Percentiles rank a stretch among this genome's conserved stretches.
These are phyloP conservation scores for Gossypium davidsonii DNA, from an alignment of 441 rosid genomes.

Conservation along the genomic window DNA sequence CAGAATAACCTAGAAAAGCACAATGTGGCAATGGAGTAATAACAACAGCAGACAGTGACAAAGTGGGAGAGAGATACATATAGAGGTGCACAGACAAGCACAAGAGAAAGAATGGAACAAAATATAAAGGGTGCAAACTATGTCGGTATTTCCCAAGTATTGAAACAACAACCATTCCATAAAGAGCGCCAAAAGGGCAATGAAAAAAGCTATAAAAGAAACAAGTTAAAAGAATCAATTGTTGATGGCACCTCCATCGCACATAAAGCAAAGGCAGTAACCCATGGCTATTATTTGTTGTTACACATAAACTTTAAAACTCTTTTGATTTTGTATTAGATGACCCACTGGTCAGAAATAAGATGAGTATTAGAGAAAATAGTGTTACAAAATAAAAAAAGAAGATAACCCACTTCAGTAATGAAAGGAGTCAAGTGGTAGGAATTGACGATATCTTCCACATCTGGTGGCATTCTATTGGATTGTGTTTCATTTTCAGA, in stretches of 20 bases:
- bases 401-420: conserved; percentile 55
- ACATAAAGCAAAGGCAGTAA: neutral
- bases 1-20: neutral
- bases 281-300: neutral
- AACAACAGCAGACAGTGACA: neutral
- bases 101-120: neutral
- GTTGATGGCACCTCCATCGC: neutral
- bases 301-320: neutral
- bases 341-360: neutral
- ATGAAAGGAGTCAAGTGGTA: conserved; percentile 75
- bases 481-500: conserved; percentile 31
- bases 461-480: conserved; percentile 36
- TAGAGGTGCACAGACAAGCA: neutral
- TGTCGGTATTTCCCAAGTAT: neutral
- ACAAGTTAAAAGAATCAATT: neutral
- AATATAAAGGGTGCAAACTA: neutral
- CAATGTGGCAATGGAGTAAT: neutral
- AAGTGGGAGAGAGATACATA: neutral
- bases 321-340: neutral
- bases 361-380: neutral
- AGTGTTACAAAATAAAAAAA: conserved; percentile 7
- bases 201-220: neutral
- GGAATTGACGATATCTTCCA: conserved; percentile 48
- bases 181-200: neutral
- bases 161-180: neutral